Evolutionary conservation across 257 asterid genomes (phyloP).

Genomic region (Schizonepeta tenuifolia): DNA sequence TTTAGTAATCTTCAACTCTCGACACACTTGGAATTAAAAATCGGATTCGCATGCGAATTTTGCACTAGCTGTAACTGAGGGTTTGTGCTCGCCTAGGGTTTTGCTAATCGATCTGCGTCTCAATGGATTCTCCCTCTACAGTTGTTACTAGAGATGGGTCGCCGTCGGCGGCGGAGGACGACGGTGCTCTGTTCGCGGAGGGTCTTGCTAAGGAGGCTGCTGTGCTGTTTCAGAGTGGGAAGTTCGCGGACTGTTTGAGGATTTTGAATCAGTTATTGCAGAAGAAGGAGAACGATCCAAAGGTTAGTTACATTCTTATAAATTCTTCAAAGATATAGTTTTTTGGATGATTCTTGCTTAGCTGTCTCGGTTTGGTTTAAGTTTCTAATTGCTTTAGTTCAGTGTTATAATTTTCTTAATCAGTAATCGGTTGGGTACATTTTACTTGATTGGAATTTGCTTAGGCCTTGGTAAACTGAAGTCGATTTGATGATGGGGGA

Average conservation of each 20-base stretch:
- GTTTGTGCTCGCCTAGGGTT: slow-evolving; percentile 42
- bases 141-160: slow-evolving; percentile 37
- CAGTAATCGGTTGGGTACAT: not conserved
- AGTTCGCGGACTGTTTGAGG: slow-evolving; percentile 64
- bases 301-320: slow-evolving; percentile 45
- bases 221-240: slow-evolving; percentile 67
- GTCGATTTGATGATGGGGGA: not conserved
- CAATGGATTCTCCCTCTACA: slow-evolving; percentile 63
- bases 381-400: not conserved
- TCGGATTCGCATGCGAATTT: slow-evolving; percentile 52
- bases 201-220: slow-evolving; percentile 87
- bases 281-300: slow-evolving; percentile 68
- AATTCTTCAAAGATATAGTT: not conserved
- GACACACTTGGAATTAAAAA: slow-evolving; percentile 1
- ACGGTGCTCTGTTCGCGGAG: slow-evolving; percentile 53
- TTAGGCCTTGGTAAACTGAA: not conserved
- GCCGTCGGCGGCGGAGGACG: slow-evolving; percentile 53
- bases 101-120: slow-evolving; percentile 50
- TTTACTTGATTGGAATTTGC: slow-evolving; percentile 3
- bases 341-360: not conserved
- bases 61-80: slow-evolving; percentile 35
- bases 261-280: slow-evolving; percentile 65
- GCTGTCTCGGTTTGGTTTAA: not conserved
- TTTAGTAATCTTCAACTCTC: slow-evolving; percentile 36
- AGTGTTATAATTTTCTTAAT: not conserved